Evolutionary conservation across 139 green algal species (phyloP).

Genomic region (Chlorella sp.): DNA sequence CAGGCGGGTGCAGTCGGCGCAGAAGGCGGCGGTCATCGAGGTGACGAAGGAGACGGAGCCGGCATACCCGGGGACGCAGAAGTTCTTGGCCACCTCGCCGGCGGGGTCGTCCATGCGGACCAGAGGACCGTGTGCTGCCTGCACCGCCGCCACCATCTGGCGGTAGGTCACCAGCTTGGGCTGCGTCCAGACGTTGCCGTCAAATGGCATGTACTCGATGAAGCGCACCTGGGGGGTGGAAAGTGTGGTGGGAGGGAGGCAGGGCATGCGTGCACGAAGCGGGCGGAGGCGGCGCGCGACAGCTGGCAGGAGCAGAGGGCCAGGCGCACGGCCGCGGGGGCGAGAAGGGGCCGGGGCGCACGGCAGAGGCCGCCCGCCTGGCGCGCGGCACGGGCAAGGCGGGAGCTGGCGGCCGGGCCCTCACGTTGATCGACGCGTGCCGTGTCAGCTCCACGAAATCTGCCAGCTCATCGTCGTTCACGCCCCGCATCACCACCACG

Average conservation of each 20-base stretch:
- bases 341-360: too few relatives aligned
- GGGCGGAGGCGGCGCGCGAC: too few relatives aligned
- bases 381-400: too few relatives aligned
- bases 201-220: slow-evolving; percentile 99
- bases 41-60: slow-evolving; percentile 96
- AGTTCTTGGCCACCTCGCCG: slow-evolving; percentile 96
- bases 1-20: slow-evolving; percentile 89
- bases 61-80: slow-evolving; percentile 63
- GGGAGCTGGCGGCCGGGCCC: too few relatives aligned
- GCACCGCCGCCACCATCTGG: slow-evolving; percentile 22
- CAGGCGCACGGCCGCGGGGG: too few relatives aligned
- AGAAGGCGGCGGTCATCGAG: slow-evolving; percentile 97
- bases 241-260: background rate
- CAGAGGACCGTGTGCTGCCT: slow-evolving; percentile 27
- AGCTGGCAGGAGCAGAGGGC: too few relatives aligned
- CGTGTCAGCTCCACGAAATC: slow-evolving; percentile 95
- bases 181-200: slow-evolving; percentile 94
- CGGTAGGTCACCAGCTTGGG: slow-evolving; percentile 89
- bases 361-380: too few relatives aligned
- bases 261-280: too few relatives aligned
- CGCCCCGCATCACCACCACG: slow-evolving; percentile 95
- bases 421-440: slow-evolving; percentile 87
- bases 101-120: slow-evolving; percentile 58
- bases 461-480: slow-evolving; percentile 96
- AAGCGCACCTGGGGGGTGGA: slow-evolving; percentile 66